These are phyloP conservation scores for Asterophora parasitica DNA, from an alignment of 768 basidiomycete genomes.

Conservation along the genomic window DNA sequence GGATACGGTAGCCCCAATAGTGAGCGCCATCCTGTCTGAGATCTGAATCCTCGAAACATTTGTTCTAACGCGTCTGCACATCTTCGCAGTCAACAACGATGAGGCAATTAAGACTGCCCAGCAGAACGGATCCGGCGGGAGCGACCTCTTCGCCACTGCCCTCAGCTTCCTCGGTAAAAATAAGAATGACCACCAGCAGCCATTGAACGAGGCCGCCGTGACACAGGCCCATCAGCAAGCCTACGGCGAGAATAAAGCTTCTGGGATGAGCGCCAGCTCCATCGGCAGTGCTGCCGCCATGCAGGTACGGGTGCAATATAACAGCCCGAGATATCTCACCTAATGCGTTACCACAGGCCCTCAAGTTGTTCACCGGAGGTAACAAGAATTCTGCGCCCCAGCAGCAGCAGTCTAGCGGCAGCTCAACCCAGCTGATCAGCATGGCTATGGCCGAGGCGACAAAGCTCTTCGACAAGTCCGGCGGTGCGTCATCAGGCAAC, in stretches of 20 bases:
- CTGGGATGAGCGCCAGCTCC: constrained; percentile 51
- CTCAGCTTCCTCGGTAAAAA: constrained; percentile 48
- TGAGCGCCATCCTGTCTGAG: too few species aligned
- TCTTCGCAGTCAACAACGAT: constrained; percentile 62
- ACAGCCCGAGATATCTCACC: not conserved
- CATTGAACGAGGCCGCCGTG: constrained; percentile 65
- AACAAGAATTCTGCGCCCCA: constrained; percentile 7
- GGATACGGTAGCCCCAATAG: too few species aligned
- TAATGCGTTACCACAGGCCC: constrained; percentile 31
- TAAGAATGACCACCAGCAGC: constrained; percentile 48
- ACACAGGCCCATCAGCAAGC: constrained; percentile 56
- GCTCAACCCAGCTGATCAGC: constrained; percentile 67
- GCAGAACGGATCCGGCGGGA: constrained; percentile 50
- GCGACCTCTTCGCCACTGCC: constrained; percentile 52
- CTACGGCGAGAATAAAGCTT: constrained; percentile 49
- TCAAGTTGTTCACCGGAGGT: constrained; percentile 65
- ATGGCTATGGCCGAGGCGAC: constrained; percentile 81
- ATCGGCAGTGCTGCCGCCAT: constrained; percentile 78
- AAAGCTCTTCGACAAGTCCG: constrained; percentile 69
- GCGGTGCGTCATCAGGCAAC: constrained; percentile 34
- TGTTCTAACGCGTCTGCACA: constrained; percentile 29
- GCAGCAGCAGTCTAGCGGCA: constrained; percentile 24
- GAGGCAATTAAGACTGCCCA: constrained; percentile 56
- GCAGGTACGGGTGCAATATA: constrained; percentile 39
- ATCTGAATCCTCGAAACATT: too few species aligned